A percentile compares a stretch with the other conserved stretches of the same genome.
These are phyloP conservation scores for Blastobotrys arbuscula DNA, from an alignment of 1,139 yeast species.

Conservation along the genomic window DNA sequence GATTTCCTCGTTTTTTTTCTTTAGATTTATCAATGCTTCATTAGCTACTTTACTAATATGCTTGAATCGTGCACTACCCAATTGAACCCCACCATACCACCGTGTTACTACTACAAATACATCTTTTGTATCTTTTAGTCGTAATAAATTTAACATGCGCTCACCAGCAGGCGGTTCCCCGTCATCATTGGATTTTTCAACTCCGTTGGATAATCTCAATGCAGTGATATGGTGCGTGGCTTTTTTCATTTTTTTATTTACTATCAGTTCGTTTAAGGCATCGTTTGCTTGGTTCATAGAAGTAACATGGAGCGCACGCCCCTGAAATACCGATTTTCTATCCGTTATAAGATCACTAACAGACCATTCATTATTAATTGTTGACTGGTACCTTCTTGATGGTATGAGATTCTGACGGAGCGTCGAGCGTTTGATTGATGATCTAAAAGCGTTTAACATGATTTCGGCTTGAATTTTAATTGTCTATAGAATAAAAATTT, in stretches of 20 bases:
- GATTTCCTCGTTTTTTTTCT: slow-evolving; percentile 31
- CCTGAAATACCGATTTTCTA: slow-evolving; percentile 80
- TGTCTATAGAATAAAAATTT: no score
- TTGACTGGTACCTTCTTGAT: no score
- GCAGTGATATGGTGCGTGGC: slow-evolving; percentile 78
- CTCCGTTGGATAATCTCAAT: slow-evolving; percentile 49
- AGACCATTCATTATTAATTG: slow-evolving; percentile 42
- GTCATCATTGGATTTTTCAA: slow-evolving; percentile 56
- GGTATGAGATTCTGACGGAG: no score
- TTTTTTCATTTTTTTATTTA: slow-evolving; percentile 55
- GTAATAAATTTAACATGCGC: slow-evolving; percentile 63
- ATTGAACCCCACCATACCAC: slow-evolving; percentile 86
- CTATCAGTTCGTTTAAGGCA: slow-evolving; percentile 41
- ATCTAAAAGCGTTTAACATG: no score
- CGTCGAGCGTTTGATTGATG: no score
- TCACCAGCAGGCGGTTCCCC: slow-evolving; percentile 91
- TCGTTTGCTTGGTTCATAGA: slow-evolving; percentile 58
- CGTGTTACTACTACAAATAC: slow-evolving; percentile 79
- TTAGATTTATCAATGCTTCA: slow-evolving; percentile 58
- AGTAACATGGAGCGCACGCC: slow-evolving; percentile 54
- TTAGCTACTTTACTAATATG: slow-evolving; percentile 81
- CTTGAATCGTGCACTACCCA: slow-evolving; percentile 81
- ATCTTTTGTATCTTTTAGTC: slow-evolving; percentile 66
- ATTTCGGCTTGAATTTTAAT: no score
- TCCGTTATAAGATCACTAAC: slow-evolving; percentile 68